Evolutionary conservation across 345 rosid species (phyloP).

Genomic region (Jatropha curcas): DNA sequence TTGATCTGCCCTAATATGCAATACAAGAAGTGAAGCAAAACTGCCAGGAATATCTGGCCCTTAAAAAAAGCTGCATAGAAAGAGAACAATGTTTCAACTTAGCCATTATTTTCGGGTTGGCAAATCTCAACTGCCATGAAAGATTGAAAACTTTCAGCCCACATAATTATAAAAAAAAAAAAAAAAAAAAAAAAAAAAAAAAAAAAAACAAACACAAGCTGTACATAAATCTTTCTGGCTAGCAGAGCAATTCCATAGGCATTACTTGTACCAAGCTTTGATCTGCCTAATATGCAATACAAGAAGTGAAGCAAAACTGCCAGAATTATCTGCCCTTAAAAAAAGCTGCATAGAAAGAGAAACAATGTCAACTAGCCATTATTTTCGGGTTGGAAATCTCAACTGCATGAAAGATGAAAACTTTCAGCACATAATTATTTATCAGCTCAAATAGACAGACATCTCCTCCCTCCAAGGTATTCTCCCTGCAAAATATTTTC

Average conservation of each 20-base stretch:
- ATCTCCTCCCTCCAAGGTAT: slow-evolving; percentile 15
- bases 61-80: too few species aligned
- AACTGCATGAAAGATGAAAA: slow-evolving; percentile 9
- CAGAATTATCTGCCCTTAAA: neutral
- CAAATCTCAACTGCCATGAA: too few species aligned
- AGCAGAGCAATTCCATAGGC: neutral
- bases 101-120: too few species aligned
- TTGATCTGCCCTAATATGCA: too few species aligned
- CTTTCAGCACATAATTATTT: slow-evolving; percentile 1
- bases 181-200: too few species aligned
- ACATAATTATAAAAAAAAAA: too few species aligned
- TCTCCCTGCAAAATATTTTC: slow-evolving; percentile 13
- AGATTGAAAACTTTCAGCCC: too few species aligned
- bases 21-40: too few species aligned
- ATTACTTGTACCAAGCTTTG: neutral
- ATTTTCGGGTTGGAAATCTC: neutral
- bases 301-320: neutral
- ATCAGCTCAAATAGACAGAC: slow-evolving; percentile 27
- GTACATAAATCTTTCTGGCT: neutral
- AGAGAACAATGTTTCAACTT: too few species aligned
- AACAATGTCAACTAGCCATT: neutral
- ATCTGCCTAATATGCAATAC: neutral
- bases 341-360: neutral
- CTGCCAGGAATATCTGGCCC: too few species aligned
- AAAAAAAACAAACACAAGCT: neutral